Evolutionary conservation across 164 flowering plant species (phyloP).

Genomic region (Platanus orientalis): DNA sequence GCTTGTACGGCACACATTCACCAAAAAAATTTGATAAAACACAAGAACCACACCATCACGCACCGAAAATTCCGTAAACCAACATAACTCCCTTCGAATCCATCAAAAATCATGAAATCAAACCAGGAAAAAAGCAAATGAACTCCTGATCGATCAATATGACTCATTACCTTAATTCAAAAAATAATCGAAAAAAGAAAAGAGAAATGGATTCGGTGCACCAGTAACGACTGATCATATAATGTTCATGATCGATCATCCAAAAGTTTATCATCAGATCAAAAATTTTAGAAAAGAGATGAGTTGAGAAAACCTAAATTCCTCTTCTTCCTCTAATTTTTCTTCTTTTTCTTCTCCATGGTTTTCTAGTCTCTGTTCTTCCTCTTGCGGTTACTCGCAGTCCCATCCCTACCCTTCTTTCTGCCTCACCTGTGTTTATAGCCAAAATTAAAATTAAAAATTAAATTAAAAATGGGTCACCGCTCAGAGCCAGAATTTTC

Average conservation of each 20-base stretch:
- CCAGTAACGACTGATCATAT: slow-evolving; percentile 4
- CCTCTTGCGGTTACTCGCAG: slow-evolving; percentile 13
- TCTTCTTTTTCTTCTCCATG: slow-evolving; percentile 14
- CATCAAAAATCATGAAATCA: not conserved
- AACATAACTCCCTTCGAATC: not conserved
- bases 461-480: no score
- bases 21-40: not conserved
- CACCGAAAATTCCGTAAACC: not conserved
- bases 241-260: not conserved
- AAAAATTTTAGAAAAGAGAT: not conserved
- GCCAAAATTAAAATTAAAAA: no score
- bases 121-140: not conserved
- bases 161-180: no score
- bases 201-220: not conserved
- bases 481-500: no score
- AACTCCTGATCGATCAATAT: not conserved
- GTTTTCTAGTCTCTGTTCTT: slow-evolving; percentile 1
- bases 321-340: not conserved
- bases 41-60: not conserved
- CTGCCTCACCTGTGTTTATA: not conserved
- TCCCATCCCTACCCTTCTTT: slow-evolving; percentile 18
- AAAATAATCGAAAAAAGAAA: not conserved
- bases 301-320: not conserved
- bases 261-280: not conserved
- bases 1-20: slow-evolving; percentile 34